Evolutionary conservation across 768 basidiomycete species (phyloP), one percentile per base, ranked within the genome.

Genomic region (Coprinopsis cinerea): DNA sequence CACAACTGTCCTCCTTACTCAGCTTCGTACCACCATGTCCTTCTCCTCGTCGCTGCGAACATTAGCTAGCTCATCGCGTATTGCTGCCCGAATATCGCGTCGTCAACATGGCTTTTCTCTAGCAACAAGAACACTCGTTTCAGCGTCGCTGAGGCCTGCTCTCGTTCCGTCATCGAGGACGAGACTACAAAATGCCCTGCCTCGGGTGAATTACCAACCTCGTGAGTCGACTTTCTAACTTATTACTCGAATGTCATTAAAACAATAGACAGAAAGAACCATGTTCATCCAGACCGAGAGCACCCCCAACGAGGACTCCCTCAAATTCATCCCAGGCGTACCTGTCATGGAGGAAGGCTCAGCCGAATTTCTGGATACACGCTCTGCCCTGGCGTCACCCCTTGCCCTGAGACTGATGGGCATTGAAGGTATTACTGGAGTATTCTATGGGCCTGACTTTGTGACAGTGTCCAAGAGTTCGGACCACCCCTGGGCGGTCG

Each of bases 221-320:
- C 46, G 47, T 55, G 35, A 27, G 23, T 49, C 20, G 17, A 42
- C 23, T 10, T 45, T 9, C 7, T 37, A 32, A 25, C 13, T 15
- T 20, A 28, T 13, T 14, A 11, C 18, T 27, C n/a, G 22, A n/a
- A n/a, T n/a, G n/a, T n/a, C n/a, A 18, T 51, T 28, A 48, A 41
- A 53, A 47, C 18, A 14, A 7, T 28, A 22, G 30, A 30, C 52
- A 91, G 88, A 69, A 27, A 82, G 93, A 20, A 85, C 87, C 47
- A 95, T 97, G 94, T 98, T 98, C 72, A 96, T 98, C 50, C 96
- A 99, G 69, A 98, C 95, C 3, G 94, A 97, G 69, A 82, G 84
- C 9, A 99, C 96, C 0, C 96, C 96, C 0, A 99, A 99, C 64
- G 90, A 92, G 26, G 92, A 97, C 63, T 95, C 94, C 1, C 79